Percentiles rank a stretch among this genome's conserved stretches.
Conservation (phyloP, 345 rosid genomes). For the Iberis pinnata region DNA sequence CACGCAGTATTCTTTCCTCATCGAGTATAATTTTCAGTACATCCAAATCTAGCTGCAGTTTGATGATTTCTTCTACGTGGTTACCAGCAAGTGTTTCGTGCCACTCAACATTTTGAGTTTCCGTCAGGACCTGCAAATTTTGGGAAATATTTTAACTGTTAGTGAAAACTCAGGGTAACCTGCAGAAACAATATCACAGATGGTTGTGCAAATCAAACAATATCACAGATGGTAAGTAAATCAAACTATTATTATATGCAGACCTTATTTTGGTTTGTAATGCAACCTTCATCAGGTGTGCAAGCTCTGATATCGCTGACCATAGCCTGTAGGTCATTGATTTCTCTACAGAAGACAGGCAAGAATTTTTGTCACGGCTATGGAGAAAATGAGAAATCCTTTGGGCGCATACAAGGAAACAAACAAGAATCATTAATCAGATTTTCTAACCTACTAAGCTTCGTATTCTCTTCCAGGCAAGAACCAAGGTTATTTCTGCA, state of each 20-base stretch:
- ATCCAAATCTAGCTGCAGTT: constrained; percentile 84
- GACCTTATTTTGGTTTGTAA: constrained; percentile 35
- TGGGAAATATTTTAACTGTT: constrained; percentile 11
- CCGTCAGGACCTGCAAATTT: constrained; percentile 32
- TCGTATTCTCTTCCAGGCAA: constrained; percentile 77
- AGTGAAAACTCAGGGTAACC: constrained; percentile 11
- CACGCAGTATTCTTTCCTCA: constrained; percentile 60
- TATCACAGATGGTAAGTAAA: constrained; percentile 15
- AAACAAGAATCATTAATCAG: constrained; percentile 19
- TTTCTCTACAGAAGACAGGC: constrained; percentile 53
- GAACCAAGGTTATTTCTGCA: constrained; percentile 57
- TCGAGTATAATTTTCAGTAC: constrained; percentile 64
- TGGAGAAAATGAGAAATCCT: constrained; percentile 15
- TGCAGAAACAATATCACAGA: constrained; percentile 11
- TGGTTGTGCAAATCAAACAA: constrained; percentile 23
- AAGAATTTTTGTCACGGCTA: constrained; percentile 15
- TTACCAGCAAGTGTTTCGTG: constrained; percentile 29
- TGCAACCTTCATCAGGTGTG: constrained; percentile 27
- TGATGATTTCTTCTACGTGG: constrained; percentile 54
- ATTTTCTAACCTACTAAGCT: constrained; percentile 56
- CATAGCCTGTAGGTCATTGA: constrained; percentile 43
- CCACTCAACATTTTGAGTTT: constrained; percentile 23
- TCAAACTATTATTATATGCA: constrained; percentile 3
- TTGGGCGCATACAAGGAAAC: constrained; percentile 12
- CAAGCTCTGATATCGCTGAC: constrained; percentile 38